Base-by-base conservation (phyloP, 2,329 filamentous ascomycete genomes). In the Penicillium sp. region DNA sequence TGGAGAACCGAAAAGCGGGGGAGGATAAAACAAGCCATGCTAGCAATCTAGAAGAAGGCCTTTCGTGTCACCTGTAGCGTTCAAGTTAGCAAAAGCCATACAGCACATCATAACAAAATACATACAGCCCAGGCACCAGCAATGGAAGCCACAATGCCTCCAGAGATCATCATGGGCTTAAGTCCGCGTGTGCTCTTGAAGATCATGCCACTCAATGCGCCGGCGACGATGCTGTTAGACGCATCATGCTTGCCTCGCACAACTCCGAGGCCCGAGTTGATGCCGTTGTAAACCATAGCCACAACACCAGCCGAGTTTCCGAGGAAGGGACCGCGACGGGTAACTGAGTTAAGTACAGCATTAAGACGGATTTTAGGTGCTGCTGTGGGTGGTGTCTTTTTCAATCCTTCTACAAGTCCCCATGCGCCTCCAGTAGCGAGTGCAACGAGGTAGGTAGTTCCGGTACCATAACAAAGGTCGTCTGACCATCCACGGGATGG, bases 401-500 rank as follows among this genome's bases (percentile, higher is more conserved):
- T 86, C 67, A 97, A 78, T 11, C 94, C 94, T 77, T 99, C 94
- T 62, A 89, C 88, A 65, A 99, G 75, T 59, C 94, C 94, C 93
- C 93, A 97, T 55, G 85, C 87, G 64, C 94, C 94, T 74, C 94
- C 94, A 63, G 95, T 73, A 38, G 88, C 84, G 67, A 99, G 80
- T 7, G 89, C 94, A n/a, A 89, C 80, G 58, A 99, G 81, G 73
- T 99, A 99, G 71, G 91, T 96, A 60, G 93, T 87, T 67, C 94
- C 94, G 22, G 94, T 95, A 70, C 95, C 94, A 75, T 99, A 99
- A 78, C 94, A 97, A 57, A 99, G 85, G 75, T 99, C 94, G 73
- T 99, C 94, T 58, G 92, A 96, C 86, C 96, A 99, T 73, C 94
- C 94, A 74, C 94, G 88, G 54, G 92, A 97, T 41, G 95, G 94